Conservation (phyloP, 2,329 filamentous ascomycete genomes). For the Aspergillus neoniger region DNA sequence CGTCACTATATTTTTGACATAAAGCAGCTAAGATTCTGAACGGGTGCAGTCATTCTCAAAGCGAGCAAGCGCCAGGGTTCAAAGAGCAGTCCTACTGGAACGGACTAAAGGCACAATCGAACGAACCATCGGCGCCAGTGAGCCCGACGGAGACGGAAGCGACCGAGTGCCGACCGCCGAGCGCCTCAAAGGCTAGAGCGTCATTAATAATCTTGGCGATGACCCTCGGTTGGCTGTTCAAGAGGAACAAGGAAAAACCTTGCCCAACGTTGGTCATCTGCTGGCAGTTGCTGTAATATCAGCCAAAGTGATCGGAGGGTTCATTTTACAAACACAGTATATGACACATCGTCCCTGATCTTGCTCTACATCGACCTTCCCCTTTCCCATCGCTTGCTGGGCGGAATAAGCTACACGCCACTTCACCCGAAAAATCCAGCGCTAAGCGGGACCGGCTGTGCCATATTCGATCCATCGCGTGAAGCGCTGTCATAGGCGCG, state of each 20-base stretch:
- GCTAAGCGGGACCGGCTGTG: constrained; percentile 6
- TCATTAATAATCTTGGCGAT: constrained; percentile 5
- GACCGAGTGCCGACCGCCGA: constrained; percentile 1
- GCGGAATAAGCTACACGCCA: constrained; percentile 5
- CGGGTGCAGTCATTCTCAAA: too few species aligned
- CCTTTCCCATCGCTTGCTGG: neutral
- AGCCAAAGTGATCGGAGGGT: neutral
- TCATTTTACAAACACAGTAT: neutral
- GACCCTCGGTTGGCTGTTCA: neutral
- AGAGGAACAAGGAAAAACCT: neutral
- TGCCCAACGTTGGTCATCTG: constrained; percentile 1
- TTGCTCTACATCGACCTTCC: neutral
- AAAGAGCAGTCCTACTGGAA: neutral
- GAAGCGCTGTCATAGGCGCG: constrained; percentile 2
- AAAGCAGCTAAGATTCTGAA: too few species aligned
- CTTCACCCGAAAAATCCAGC: constrained; percentile 1
- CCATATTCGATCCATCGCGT: constrained; percentile 7
- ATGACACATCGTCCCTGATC: neutral
- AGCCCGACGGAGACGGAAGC: neutral
- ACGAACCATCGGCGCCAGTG: neutral
- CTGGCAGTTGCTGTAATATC: neutral
- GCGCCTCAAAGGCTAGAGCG: neutral
- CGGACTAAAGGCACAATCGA: neutral
- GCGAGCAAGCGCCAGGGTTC: too few species aligned
- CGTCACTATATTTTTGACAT: neutral